Percentiles rank a stretch among this genome's conserved stretches.
These are phyloP conservation scores for Plectosphaerella cucumerina DNA, from an alignment of 2,329 filamentous ascomycete genomes.

Conservation along the genomic window DNA sequence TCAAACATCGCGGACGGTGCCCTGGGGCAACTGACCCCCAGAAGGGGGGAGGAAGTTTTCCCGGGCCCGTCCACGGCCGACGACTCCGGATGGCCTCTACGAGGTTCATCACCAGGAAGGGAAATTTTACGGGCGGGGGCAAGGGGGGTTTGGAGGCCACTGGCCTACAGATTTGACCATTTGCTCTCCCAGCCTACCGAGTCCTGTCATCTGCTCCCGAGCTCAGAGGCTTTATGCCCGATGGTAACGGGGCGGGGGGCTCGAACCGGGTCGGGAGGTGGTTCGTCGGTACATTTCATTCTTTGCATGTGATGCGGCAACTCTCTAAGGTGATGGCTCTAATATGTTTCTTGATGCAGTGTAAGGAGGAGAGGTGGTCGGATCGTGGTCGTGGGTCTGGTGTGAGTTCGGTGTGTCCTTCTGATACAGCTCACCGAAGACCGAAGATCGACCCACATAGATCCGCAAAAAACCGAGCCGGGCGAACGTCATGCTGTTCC, in stretches of 20 bases:
- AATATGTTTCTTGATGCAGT: no score
- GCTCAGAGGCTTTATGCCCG: constrained; percentile 7
- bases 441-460: background rate
- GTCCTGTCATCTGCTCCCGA: constrained; percentile 31
- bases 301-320: no score
- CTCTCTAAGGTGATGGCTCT: no score
- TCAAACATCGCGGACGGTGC: constrained; percentile 29
- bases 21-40: background rate
- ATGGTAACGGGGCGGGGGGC: constrained; percentile 19
- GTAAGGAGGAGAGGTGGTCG: no score
- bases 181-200: constrained; percentile 32
- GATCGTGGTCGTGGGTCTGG: background rate
- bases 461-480: background rate
- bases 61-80: background rate
- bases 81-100: constrained; percentile 4
- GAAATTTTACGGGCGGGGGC: constrained; percentile 20
- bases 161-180: constrained; percentile 33
- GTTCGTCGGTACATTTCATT: constrained; percentile 36
- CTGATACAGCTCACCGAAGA: background rate
- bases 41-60: background rate
- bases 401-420: background rate
- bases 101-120: constrained; percentile 16
- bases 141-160: constrained; percentile 27
- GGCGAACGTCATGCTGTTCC: background rate
- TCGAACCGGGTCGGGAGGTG: constrained; percentile 28